phyloP scores from a whole-genome alignment of 31 red algal genomes.

The Porphyra umbilicalis region DNA sequence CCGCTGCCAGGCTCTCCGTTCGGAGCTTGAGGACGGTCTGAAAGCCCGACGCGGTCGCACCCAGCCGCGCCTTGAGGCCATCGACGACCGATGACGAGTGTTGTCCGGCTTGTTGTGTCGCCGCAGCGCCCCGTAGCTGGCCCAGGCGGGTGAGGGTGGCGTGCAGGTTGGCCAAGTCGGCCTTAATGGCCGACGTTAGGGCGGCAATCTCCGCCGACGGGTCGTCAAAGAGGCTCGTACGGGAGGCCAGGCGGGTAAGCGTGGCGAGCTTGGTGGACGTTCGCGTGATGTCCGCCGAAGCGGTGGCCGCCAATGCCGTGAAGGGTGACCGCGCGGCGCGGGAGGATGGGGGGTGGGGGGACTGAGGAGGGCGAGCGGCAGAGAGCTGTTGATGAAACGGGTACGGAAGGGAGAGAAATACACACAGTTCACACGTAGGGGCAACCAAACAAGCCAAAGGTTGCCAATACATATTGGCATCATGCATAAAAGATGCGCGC shows the following conservation, averaged over 20 bases:
- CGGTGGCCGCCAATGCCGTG: constrained; percentile 55
- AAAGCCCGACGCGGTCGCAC: constrained; percentile 75
- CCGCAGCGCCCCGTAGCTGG: constrained; percentile 45
- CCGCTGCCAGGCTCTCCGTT: constrained; percentile 69
- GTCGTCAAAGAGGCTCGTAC: constrained; percentile 88
- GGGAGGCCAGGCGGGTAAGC: constrained; percentile 70
- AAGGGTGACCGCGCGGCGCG: constrained; percentile 52
- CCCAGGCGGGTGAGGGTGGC: constrained; percentile 69
- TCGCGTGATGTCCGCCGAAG: constrained; percentile 59
- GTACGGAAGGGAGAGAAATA: too few species aligned
- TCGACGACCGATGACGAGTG: constrained; percentile 81
- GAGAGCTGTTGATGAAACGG: neutral
- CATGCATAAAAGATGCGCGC: too few species aligned
- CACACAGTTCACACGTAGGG: too few species aligned
- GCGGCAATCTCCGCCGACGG: constrained; percentile 84
- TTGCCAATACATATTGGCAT: neutral
- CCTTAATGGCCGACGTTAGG: constrained; percentile 85
- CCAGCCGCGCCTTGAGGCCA: constrained; percentile 50
- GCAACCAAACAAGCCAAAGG: neutral
- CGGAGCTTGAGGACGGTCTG: constrained; percentile 88
- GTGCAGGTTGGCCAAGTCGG: constrained; percentile 80
- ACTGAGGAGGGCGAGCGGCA: neutral
- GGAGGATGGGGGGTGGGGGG: neutral
- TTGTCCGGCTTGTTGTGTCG: constrained; percentile 67
- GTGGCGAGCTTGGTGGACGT: constrained; percentile 81